Conservation (phyloP, 805 yeast species). For the Nakazawaea ambrosiae region DNA sequence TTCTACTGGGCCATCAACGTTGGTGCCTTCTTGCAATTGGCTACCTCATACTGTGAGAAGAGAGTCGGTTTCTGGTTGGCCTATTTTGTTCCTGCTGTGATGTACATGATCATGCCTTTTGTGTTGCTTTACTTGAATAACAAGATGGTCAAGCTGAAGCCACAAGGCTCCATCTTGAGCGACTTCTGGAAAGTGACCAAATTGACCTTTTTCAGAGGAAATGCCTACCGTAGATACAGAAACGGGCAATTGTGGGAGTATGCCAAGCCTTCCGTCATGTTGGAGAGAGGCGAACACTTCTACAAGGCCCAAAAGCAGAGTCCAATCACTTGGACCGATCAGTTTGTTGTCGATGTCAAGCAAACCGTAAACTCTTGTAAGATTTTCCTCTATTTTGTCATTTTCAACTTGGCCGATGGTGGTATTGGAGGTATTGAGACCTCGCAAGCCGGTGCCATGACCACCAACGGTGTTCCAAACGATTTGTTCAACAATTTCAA, state of each 20-base stretch:
- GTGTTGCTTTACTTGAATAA: slow-evolving; percentile 32
- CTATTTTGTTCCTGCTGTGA: slow-evolving; percentile 45
- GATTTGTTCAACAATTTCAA: slow-evolving; percentile 50
- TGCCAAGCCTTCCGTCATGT: slow-evolving; percentile 38
- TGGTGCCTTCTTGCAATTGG: slow-evolving; percentile 47
- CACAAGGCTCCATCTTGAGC: slow-evolving; percentile 40
- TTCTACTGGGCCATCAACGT: slow-evolving; percentile 51
- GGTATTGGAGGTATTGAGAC: slow-evolving; percentile 42
- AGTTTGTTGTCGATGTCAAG: slow-evolving; percentile 39
- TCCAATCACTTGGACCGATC: slow-evolving; percentile 31
- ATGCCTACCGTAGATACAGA: slow-evolving; percentile 33
- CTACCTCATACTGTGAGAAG: slow-evolving; percentile 44
- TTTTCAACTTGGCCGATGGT: slow-evolving; percentile 34
- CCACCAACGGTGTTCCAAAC: slow-evolving; percentile 45
- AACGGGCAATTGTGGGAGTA: slow-evolving; percentile 39
- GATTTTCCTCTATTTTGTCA: slow-evolving; percentile 35
- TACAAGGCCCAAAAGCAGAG: slow-evolving; percentile 22
- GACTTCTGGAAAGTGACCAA: slow-evolving; percentile 33
- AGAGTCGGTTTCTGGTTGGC: slow-evolving; percentile 50
- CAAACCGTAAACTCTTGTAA: slow-evolving; percentile 37
- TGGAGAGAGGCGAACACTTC: slow-evolving; percentile 32
- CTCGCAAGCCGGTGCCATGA: slow-evolving; percentile 50
- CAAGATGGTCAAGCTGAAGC: slow-evolving; percentile 25
- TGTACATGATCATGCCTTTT: slow-evolving; percentile 45
- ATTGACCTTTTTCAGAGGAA: slow-evolving; percentile 34